Base-by-base conservation (phyloP, 1,284 basidiomycete species). In the Trichosporon sp. region DNA sequence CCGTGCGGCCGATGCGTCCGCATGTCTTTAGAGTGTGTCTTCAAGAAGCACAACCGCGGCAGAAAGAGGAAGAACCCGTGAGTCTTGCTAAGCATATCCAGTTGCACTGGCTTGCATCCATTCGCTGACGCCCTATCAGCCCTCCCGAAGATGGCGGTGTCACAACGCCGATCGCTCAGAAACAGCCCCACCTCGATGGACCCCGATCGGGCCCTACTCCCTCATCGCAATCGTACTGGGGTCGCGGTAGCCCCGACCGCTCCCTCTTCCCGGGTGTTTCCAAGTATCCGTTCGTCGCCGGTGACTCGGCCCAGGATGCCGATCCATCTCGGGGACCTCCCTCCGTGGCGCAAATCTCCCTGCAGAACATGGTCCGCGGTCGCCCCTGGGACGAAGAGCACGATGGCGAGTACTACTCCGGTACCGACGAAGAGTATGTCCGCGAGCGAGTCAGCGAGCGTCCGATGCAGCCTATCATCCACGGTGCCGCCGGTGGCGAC, bases 21-120 rank as follows among this genome's bases (percentile, higher is more conserved):
- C 32, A 74, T 71, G 70, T 66, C 66, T 5, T 66, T 74, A 13
- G 61, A 61, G 14, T 74, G 73, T 40, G 70, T 73, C 25, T 74
- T 74, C 65, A 68, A 70, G 49, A 73, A 74, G 60, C 73, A 74
- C 64, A 71, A 73, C 40, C 59, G 73, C 10, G 73, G 73, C 16
- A 62, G 73, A 23, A 74, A 74, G 60, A 64, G 71, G 49, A 72
- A 72, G 58, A 64, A 70, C 29, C 70, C 71, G 71, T 72, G 49
- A 66, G 71, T 72, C n/a, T n/a, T n/a, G n/a, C n/a, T n/a, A n/a
- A 9, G 13, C 16, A 37, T 19, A 5, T 19, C 14, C 46, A 29
- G 7, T n/a, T 21, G n/a, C 16, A 7, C 4, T 23, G 2, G 8
- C n/a, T 54, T 23, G 32, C 8, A 23, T 7, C 19, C 29, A 25